Conservation (phyloP, 192 early-diverging fungal species). For the Tieghemiomyces parasiticus region DNA sequence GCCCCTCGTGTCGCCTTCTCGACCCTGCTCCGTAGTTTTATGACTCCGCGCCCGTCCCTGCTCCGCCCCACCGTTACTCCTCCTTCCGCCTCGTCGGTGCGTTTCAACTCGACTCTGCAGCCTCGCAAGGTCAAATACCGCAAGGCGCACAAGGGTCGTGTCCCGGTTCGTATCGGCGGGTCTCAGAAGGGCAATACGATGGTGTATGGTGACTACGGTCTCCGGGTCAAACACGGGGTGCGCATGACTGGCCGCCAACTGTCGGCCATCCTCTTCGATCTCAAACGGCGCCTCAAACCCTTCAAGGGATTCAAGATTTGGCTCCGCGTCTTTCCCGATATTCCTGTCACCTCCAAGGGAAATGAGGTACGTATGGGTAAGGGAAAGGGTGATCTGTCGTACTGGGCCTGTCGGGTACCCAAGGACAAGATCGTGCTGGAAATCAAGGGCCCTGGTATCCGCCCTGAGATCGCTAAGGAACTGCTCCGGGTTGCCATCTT, state of each 20-base stretch:
- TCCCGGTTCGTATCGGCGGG: conserved; percentile 63
- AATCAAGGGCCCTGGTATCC: conserved; percentile 56
- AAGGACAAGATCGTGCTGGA: conserved; percentile 85
- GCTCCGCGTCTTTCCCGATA: conserved; percentile 81
- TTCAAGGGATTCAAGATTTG: conserved; percentile 77
- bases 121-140: conserved; percentile 59
- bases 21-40: too few species aligned
- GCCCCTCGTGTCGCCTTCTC: too few species aligned
- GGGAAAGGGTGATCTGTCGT: conserved; percentile 90
- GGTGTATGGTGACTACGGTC: conserved; percentile 80
- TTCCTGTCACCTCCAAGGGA: conserved; percentile 83
- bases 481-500: conserved; percentile 47
- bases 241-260: conserved; percentile 72
- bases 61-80: too few species aligned
- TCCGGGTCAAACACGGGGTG: conserved; percentile 72
- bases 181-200: conserved; percentile 79
- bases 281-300: conserved; percentile 66
- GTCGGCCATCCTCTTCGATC: conserved; percentile 50
- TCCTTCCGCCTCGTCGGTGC: conserved; percentile 11
- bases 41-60: background rate
- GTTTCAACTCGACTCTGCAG: conserved; percentile 50
- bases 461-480: conserved; percentile 67
- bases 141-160: conserved; percentile 80
- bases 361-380: conserved; percentile 94
- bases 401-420: conserved; percentile 80